Base-by-base conservation (phyloP, 768 basidiomycete genomes). In the Psilocybe cyanescens region DNA sequence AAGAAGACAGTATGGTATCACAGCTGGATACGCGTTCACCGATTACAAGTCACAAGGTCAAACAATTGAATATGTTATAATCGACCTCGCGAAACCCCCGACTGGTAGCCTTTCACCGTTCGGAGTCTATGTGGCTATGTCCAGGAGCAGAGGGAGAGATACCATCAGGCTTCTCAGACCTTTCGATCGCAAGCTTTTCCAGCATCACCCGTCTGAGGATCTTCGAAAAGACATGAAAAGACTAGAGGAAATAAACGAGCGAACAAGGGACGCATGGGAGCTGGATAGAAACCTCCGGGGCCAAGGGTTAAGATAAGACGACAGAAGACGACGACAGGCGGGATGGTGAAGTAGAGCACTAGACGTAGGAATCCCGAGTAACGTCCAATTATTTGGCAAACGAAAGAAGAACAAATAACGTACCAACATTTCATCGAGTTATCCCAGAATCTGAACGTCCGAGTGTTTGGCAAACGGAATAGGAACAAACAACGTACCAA, bases 1-100 rank as follows among this genome's bases (percentile, higher is more conserved):
- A 3, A 52, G 74, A 5, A 11, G 53, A 2, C 77, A 80, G 58
- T 64, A 71, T 11, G 64, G 77, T 0, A 54, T 82, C 1, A 76
- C 72, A 0, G 57, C 67, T 0, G 77, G 67, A n/a, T 80, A 78
- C 54, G 75, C 76, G 0, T 80, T 81, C 62, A 80, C 77, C 0
- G 78, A 81, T 61, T 80, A 78, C 63, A 70, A 74, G 50, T 61
- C 73, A 0, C 79, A 81, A 60, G 80, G 80, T 0, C 78, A 79
- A 58, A 80, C 78, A 0, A 63, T 78, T 3, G 63, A 65, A 48
- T 58, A 67, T 45, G 73, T 78, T 0, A 62, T 79, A 0, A 71
- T 81, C 3, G 77, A 81, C 57, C 51, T 83, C 0, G 74, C 57
- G 3, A 60, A 55, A 24, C 74, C 78, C 3, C 73, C 74, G 0